Conservation (phyloP, 257 asterid genomes). For the Scutellaria barbata region DNA sequence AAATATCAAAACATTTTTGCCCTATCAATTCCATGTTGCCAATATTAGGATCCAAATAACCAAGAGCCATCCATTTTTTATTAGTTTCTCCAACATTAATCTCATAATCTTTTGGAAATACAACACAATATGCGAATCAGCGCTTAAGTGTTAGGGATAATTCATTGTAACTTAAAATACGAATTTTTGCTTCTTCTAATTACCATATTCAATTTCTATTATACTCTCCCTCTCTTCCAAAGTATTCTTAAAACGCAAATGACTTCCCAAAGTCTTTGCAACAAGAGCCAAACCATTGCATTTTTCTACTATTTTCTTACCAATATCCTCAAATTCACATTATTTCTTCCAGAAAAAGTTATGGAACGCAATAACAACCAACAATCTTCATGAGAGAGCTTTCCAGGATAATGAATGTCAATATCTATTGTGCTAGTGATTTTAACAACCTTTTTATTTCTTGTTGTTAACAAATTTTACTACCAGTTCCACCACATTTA, state of each 20-base stretch:
- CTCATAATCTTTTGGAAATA: slow-evolving; percentile 45
- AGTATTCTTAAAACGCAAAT: slow-evolving; percentile 36
- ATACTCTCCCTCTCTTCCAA: slow-evolving; percentile 45
- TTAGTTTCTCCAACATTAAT: slow-evolving; percentile 45
- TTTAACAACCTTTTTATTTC: neutral
- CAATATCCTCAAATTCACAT: slow-evolving; percentile 27
- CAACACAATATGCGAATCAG: slow-evolving; percentile 55
- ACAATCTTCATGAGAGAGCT: slow-evolving; percentile 16
- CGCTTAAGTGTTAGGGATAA: slow-evolving; percentile 37
- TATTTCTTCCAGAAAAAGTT: slow-evolving; percentile 35
- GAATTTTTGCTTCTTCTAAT: slow-evolving; percentile 37
- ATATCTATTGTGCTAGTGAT: neutral
- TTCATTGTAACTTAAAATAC: slow-evolving; percentile 36
- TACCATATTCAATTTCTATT: slow-evolving; percentile 42
- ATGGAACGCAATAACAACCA: neutral
- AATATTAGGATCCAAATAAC: slow-evolving; percentile 35
- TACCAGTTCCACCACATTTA: neutral
- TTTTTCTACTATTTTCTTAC: slow-evolving; percentile 41
- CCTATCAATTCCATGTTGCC: slow-evolving; percentile 43
- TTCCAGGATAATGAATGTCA: neutral
- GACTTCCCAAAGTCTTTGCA: slow-evolving; percentile 45
- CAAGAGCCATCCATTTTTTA: slow-evolving; percentile 58
- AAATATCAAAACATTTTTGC: slow-evolving; percentile 12
- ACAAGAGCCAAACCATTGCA: slow-evolving; percentile 57
- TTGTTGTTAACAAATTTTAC: neutral